phyloP scores from a whole-genome alignment of 371 early-diverging fungal species.

The Coemansia sp. region DNA sequence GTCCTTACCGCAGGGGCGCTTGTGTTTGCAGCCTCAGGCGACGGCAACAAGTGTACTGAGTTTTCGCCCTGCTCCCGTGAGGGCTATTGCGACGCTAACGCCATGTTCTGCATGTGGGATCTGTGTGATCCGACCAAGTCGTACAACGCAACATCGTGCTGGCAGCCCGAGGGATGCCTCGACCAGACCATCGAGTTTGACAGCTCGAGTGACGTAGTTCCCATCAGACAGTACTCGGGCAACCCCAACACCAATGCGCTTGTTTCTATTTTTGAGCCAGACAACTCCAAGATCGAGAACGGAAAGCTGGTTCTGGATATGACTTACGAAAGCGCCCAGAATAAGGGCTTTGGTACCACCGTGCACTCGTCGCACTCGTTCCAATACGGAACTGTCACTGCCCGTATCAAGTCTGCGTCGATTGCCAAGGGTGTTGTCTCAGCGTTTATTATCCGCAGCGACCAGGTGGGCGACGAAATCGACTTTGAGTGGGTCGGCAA shows the following conservation, averaged over 20 bases:
- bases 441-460: conserved; percentile 60
- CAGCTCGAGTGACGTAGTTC: conserved; percentile 46
- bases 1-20: conserved; percentile 16
- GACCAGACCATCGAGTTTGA: conserved; percentile 36
- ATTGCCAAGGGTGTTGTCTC: conserved; percentile 62
- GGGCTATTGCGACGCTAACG: conserved; percentile 42
- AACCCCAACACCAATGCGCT: conserved; percentile 52
- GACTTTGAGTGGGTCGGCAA: conserved; percentile 71
- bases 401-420: conserved; percentile 58
- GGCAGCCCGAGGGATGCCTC: conserved; percentile 55
- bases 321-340: conserved; percentile 37
- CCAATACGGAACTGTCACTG: conserved; percentile 59
- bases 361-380: conserved; percentile 52
- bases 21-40: neutral
- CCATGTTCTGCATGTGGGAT: conserved; percentile 52
- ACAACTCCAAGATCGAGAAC: conserved; percentile 51
- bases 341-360: conserved; percentile 59
- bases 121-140: conserved; percentile 56
- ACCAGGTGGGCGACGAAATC: conserved; percentile 62
- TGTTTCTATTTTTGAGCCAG: conserved; percentile 57
- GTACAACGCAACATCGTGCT: conserved; percentile 54
- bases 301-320: conserved; percentile 53
- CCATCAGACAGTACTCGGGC: conserved; percentile 51
- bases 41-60: conserved; percentile 36
- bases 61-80: conserved; percentile 52